Conservation (phyloP, 139 green algal genomes). For the Coelastrella sp. region DNA sequence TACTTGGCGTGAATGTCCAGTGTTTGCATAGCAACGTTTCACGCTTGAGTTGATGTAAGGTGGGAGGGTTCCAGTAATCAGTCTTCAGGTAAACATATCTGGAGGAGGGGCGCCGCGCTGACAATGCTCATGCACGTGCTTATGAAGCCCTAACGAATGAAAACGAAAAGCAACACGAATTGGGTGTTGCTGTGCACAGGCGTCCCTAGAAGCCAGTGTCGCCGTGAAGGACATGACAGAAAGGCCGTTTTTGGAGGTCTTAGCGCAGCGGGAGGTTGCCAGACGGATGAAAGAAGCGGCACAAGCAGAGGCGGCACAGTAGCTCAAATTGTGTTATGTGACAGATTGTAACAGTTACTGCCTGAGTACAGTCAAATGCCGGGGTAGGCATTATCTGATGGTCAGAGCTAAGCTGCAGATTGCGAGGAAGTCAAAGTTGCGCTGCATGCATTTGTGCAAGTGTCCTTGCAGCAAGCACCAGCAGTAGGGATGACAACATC, state of each 20-base stretch:
- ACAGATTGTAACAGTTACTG: neutral
- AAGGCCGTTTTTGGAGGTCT: constrained; percentile 59
- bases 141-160: no score
- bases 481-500: neutral
- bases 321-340: neutral
- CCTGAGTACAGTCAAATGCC: neutral
- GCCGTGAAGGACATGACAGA: constrained; percentile 66
- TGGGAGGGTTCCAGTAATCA: no score
- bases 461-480: no score
- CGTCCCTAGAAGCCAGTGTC: constrained; percentile 49
- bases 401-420: neutral
- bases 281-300: constrained; percentile 38
- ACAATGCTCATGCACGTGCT: no score
- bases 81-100: no score
- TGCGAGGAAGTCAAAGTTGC: no score
- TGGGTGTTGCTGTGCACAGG: constrained; percentile 7
- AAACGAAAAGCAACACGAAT: no score
- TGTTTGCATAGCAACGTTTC: no score
- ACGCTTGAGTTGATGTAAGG: no score
- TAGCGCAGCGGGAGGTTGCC: constrained; percentile 62
- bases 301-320: neutral
- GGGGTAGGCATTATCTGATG: neutral
- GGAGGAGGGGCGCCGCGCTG: no score
- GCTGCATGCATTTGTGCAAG: no score
- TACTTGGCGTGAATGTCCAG: no score